Evolutionary conservation across 148 eudicot species (phyloP), one percentile per base, ranked within the genome.

Genomic region (Vaccinium vitisidaea): DNA sequence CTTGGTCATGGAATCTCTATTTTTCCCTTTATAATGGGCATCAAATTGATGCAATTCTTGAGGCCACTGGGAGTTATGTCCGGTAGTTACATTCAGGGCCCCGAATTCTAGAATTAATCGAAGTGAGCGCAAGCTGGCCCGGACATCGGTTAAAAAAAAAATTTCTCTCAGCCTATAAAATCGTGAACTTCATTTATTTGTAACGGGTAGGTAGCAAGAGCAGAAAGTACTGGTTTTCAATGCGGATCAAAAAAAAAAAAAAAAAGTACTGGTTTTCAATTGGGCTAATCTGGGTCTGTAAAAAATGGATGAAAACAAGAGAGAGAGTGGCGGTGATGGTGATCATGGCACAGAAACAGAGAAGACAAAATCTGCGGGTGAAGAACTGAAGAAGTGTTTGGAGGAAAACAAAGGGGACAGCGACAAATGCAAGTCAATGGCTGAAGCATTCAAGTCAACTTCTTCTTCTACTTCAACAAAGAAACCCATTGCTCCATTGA

Each of bases 401-500:
- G 90, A 89, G 88, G 85, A 86, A 21, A 86, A 91, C 82, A 82
- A 88, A 50, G 93, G 91, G 48, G 91, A 91, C 81, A 82, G 71
- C 15, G 71, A 49, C 79, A 91, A 91, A 80, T 91, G 93, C 83
- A 88, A 89, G 56, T 84, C 90, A 56, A 67, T 84, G 84, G 30
- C 85, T 80, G 87, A 88, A 56, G 90, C 90, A 43, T 88, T 91
- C 73, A 85, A 83, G 54, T 86, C 80, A 25, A 69, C 89, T 79
- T 77, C 39, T 36, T 36, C 87, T 52, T 65, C 88, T 80, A 69
- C 84, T 30, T 79, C 83, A 2, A 49, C 61, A 75, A 67, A 49
- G 9, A 87, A 80, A 54, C 86, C 88, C 55, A 0, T 80, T 0
- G 6, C 58, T 10, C 85, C 84, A 18, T 69, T 85, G 1, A 88